Evolutionary conservation across 225 moss, liverwort and hornwort species (phyloP).

Genomic region (Marchantia paleacea): DNA sequence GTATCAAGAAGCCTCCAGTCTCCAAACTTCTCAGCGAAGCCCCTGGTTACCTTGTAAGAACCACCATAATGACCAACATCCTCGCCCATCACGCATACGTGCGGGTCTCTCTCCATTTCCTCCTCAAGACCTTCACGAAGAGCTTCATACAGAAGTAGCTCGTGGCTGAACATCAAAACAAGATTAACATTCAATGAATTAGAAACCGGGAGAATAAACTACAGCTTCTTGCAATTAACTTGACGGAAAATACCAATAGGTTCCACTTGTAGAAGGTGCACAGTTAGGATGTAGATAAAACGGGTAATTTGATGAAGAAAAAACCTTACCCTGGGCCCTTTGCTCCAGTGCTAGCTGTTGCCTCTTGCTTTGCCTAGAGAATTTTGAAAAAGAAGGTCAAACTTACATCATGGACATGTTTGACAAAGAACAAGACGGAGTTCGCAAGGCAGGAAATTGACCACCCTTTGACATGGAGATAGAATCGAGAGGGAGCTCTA

Average conservation of each 20-base stretch:
- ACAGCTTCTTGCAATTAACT: neutral
- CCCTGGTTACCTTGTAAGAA: slow-evolving; percentile 96
- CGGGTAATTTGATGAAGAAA: neutral
- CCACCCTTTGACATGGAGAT: no score
- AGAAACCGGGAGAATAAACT: neutral
- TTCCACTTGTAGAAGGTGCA: neutral
- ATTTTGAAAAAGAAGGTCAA: neutral
- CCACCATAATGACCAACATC: slow-evolving; percentile 98
- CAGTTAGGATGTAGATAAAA: neutral
- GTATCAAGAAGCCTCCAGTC: slow-evolving; percentile 88
- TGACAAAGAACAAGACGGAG: no score
- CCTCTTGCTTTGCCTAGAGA: slow-evolving; percentile 36
- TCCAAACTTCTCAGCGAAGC: slow-evolving; percentile 95
- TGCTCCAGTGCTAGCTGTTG: slow-evolving; percentile 26
- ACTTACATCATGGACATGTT: no score
- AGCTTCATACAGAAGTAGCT: slow-evolving; percentile 89
- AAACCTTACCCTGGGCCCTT: slow-evolving; percentile 39
- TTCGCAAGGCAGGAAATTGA: no score
- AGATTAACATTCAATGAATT: neutral
- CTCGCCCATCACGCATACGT: slow-evolving; percentile 92
- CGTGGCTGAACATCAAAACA: slow-evolving; percentile 51
- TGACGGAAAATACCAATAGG: neutral
- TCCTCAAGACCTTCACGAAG: slow-evolving; percentile 89
- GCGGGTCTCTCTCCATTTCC: slow-evolving; percentile 94
- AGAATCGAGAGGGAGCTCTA: no score